Evolutionary conservation across 1,139 yeast genomes (phyloP).

Genomic region (Kurtzmaniella quercitrusa): DNA sequence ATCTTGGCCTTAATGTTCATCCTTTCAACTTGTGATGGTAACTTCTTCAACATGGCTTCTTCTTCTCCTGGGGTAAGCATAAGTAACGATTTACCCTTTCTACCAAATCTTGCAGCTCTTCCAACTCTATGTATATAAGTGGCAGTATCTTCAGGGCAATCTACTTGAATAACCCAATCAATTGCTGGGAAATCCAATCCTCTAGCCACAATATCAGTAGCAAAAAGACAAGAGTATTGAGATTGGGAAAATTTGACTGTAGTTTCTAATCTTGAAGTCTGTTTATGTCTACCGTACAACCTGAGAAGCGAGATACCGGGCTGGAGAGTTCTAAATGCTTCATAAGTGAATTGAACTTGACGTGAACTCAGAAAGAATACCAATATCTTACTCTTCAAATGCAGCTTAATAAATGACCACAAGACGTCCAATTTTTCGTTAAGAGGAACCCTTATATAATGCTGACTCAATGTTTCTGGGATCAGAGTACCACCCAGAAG

Average conservation of each 20-base stretch:
- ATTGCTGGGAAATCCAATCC: conserved; percentile 97
- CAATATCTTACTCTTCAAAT: conserved; percentile 76
- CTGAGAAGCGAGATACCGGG: conserved; percentile 95
- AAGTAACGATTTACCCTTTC: conserved; percentile 78
- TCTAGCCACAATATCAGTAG: conserved; percentile 96
- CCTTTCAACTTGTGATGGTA: conserved; percentile 65
- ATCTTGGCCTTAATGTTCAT: conserved; percentile 74
- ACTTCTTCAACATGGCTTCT: conserved; percentile 65
- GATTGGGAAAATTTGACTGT: conserved; percentile 82
- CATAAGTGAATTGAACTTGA: conserved; percentile 92
- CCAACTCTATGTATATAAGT: conserved; percentile 97
- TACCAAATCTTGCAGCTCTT: conserved; percentile 90
- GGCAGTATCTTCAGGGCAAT: conserved; percentile 93
- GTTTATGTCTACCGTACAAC: conserved; percentile 93
- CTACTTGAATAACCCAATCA: conserved; percentile 96
- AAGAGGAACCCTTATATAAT: conserved; percentile 64
- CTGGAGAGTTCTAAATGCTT: conserved; percentile 83
- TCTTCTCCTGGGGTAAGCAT: conserved; percentile 84
- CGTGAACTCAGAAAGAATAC: conserved; percentile 91
- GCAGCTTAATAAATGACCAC: conserved; percentile 88
- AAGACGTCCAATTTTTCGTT: conserved; percentile 81
- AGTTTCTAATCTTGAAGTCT: conserved; percentile 87
- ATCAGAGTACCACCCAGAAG: conserved; percentile 54
- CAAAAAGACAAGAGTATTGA: conserved; percentile 82
- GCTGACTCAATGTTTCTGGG: conserved; percentile 83